Percentiles rank a stretch among this genome's conserved stretches.
Conservation (phyloP, 192 early-diverging fungal genomes). For the Coemansia erecta region DNA sequence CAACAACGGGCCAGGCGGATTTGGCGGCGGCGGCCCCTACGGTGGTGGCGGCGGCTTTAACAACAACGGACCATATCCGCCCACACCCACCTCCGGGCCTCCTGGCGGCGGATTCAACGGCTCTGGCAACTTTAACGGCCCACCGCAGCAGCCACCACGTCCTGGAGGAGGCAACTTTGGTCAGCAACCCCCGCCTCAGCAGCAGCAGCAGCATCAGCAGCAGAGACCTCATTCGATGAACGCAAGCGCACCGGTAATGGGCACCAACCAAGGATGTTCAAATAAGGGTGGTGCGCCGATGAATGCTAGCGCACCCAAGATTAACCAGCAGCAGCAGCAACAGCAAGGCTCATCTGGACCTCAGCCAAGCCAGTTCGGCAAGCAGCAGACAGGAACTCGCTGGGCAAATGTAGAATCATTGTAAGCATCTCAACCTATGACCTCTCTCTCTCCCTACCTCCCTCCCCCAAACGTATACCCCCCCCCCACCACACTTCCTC, state of each 20-base stretch:
- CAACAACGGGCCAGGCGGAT: constrained; percentile 6
- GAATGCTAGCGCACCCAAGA: no score
- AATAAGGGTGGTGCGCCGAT: not conserved
- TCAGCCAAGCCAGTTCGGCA: constrained; percentile 11
- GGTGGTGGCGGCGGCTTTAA: constrained; percentile 13
- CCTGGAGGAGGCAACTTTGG: constrained; percentile 3
- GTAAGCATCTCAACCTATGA: constrained; percentile 24
- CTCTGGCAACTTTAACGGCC: constrained; percentile 8
- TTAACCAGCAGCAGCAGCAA: constrained; percentile 4
- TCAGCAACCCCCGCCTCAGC: constrained; percentile 8
- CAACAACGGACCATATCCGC: constrained; percentile 1
- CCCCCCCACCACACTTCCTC: no score
- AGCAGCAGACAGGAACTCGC: not conserved
- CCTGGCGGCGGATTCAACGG: no score
- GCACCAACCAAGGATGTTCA: not conserved
- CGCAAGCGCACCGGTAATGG: constrained; percentile 1
- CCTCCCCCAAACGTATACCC: not conserved
- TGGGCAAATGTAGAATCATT: constrained; percentile 22
- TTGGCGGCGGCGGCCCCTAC: constrained; percentile 10
- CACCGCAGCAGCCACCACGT: not conserved
- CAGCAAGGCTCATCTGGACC: constrained; percentile 8
- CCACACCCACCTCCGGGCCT: constrained; percentile 1
- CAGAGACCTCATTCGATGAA: constrained; percentile 3
- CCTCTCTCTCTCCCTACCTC: not conserved
- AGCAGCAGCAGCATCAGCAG: constrained; percentile 10